Evolutionary conservation across 352 stramenopile species (phyloP), one percentile per base, ranked within the genome.

Genomic region (Aphanomyces astaci): DNA sequence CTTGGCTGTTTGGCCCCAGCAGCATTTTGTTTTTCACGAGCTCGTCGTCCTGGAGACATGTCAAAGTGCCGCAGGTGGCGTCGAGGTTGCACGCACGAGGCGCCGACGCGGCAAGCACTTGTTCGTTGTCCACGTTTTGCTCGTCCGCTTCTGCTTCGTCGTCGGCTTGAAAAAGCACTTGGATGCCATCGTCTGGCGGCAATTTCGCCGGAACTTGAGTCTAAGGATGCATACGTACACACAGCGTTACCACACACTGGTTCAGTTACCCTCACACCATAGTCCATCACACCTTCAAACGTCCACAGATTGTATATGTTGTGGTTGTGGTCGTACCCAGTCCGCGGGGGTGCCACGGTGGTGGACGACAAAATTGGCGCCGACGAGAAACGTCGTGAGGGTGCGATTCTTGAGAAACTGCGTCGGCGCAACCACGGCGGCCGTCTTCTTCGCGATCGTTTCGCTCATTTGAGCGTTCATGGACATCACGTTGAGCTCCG

Each of bases 401-500:
- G 22, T 49, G 4, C 51, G 46, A 15, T 51, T 51, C 33, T 68
- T 68, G 1, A 60, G 25, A 45, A 68, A 68, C 17, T 59, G 46
- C 4, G 45, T 46, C 2, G 62, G 62, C 11, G 28, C 43, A 1
- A 48, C 30, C 5, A 68, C 62, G 25, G 32, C 13, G 30, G 31
- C n/a, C 15, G 49, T 68, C 30, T 51, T 46, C 28, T 68, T 11
- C 15, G 49, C n/a, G 4, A 51, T 32, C 3, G 31, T n/a, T 28
- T 68, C 62, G 11, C n/a, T 49, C 17, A 59, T 22, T 4, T 30
- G n/a, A 3, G 43, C 30, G 7, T n/a, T 46, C 7, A 31, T 15
- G 15, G 49, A 33, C 15, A 9, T n/a, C 24, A 49, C n/a, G 24
- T 53, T 53, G 19, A 64, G 75, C 36, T 91, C 83, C n/a, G 75